phyloP scores from a whole-genome alignment of 768 basidiomycete species.

The Auriculariales sp. region DNA sequence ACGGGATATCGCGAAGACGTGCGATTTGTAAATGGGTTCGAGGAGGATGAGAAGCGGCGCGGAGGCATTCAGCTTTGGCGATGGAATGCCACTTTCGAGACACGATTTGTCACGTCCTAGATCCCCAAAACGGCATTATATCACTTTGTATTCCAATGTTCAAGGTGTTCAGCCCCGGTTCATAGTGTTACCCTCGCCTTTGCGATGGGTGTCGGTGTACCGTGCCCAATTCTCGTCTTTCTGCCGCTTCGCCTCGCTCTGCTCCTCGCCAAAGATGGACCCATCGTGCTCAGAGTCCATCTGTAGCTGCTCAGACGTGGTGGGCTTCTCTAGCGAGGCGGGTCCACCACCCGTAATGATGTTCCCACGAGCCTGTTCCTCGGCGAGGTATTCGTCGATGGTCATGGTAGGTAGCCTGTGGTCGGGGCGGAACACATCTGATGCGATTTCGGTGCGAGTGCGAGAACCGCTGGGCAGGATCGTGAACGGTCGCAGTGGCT shows the following conservation, averaged over 20 bases:
- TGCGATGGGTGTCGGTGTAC: constrained; percentile 74
- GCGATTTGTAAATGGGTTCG: constrained; percentile 50
- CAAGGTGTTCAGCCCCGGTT: constrained; percentile 85
- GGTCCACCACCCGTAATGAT: constrained; percentile 76
- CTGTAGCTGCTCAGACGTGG: constrained; percentile 63
- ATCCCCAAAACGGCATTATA: no score
- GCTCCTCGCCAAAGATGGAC: constrained; percentile 46
- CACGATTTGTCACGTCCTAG: not conserved
- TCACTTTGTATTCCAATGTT: no score
- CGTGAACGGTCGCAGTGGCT: constrained; percentile 87
- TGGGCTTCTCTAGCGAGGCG: constrained; percentile 49
- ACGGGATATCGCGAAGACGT: constrained; percentile 54
- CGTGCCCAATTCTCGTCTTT: constrained; percentile 88
- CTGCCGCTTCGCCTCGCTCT: constrained; percentile 57
- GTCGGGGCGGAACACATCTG: constrained; percentile 73
- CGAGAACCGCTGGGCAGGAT: constrained; percentile 65
- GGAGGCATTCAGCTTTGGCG: constrained; percentile 66
- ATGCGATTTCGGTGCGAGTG: no score
- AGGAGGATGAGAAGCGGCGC: constrained; percentile 56
- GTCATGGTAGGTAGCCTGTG: constrained; percentile 89
- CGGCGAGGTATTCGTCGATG: constrained; percentile 84
- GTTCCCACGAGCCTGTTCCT: constrained; percentile 72
- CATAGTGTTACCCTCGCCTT: constrained; percentile 94
- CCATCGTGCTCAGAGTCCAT: constrained; percentile 81
- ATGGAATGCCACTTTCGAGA: constrained; percentile 2